These are phyloP conservation scores for Diversispora epigaea DNA, from an alignment of 192 early-diverging fungal genomes.

Conservation along the genomic window DNA sequence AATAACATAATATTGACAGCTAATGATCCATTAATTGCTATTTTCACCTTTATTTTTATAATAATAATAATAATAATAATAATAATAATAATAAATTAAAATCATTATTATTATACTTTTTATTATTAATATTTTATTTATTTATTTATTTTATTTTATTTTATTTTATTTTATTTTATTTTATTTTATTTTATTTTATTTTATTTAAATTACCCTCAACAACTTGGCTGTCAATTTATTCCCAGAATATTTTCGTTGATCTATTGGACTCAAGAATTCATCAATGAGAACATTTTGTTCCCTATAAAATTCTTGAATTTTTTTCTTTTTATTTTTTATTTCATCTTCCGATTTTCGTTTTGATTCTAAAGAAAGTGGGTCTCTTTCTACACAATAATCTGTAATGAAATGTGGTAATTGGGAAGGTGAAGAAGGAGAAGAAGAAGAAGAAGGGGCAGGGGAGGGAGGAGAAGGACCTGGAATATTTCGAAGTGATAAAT, in stretches of 20 bases:
- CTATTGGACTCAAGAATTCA: conserved; percentile 60
- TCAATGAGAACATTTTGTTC: conserved; percentile 83
- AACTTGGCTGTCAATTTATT: conserved; percentile 42
- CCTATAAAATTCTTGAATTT: conserved; percentile 72
- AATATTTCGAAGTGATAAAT: conserved; percentile 10
- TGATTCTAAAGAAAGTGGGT: conserved; percentile 44
- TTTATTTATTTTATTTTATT: too few relatives aligned
- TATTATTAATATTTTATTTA: too few relatives aligned
- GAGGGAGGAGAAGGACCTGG: too few relatives aligned
- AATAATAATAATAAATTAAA: background rate
- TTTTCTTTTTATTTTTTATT: conserved; percentile 43
- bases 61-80: background rate
- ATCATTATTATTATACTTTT: too few relatives aligned
- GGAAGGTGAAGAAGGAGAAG: background rate
- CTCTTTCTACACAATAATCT: conserved; percentile 36
- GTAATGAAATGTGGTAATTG: background rate
- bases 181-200: conserved; percentile 4
- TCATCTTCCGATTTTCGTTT: conserved; percentile 54
- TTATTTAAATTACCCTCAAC: conserved; percentile 41
- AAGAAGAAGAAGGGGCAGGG: background rate
- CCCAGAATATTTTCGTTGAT: conserved; percentile 35
- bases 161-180: too few relatives aligned
- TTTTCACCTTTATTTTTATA: conserved; percentile 45
- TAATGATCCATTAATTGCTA: conserved; percentile 70
- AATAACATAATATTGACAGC: conserved; percentile 68